phyloP scores from a whole-genome alignment of 139 green algal genomes.

The Dunaliella primolecta region DNA sequence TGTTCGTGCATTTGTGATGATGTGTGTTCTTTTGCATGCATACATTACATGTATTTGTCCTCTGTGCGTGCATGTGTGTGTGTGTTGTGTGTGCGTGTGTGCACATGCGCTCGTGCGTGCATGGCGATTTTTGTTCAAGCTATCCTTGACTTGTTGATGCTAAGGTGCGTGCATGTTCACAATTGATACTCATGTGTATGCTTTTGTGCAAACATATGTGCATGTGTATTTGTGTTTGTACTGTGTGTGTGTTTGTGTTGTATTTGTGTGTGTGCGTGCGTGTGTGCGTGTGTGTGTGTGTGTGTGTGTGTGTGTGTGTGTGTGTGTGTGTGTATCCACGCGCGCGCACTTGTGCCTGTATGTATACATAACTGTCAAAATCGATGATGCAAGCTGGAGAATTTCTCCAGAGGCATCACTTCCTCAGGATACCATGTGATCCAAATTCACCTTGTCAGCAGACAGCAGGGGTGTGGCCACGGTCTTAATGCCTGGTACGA shows the following conservation, averaged over 20 bases:
- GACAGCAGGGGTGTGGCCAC: conserved; percentile 38
- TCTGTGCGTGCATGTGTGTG: neutral
- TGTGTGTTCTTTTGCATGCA: neutral
- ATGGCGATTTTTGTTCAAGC: too few relatives aligned
- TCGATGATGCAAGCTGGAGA: too few relatives aligned
- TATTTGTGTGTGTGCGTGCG: neutral
- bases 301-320: conserved; percentile 1
- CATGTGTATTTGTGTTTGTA: neutral
- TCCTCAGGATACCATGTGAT: too few relatives aligned
- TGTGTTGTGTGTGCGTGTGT: neutral
- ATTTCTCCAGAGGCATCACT: too few relatives aligned
- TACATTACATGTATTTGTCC: neutral
- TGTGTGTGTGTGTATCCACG: neutral
- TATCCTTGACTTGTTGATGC: too few relatives aligned
- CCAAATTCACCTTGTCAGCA: conserved; percentile 27
- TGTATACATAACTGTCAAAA: too few relatives aligned
- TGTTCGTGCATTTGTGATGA: neutral
- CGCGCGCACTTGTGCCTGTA: neutral
- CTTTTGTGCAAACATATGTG: too few relatives aligned
- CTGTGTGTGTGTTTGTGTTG: neutral
- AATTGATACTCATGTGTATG: too few relatives aligned
- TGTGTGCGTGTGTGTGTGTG: neutral
- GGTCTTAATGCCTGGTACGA: conserved; percentile 37
- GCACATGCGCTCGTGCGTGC: neutral
- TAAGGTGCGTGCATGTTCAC: too few relatives aligned